phyloP scores from a whole-genome alignment of 108 stramenopile genomes.

The Cylindrotheca fusiformis region DNA sequence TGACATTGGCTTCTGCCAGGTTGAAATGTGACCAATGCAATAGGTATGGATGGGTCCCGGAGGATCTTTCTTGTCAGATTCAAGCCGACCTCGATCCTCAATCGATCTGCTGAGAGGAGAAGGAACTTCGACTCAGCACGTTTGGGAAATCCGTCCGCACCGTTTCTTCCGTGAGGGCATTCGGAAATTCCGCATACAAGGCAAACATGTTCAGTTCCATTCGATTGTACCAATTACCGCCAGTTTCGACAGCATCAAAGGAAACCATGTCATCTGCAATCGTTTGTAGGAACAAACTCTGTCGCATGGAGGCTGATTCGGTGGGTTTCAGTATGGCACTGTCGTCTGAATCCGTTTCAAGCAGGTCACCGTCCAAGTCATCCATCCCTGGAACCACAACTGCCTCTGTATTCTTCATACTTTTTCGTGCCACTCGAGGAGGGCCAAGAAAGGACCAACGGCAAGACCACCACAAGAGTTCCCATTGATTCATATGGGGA shows the following conservation, averaged over 20 bases:
- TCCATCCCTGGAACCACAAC: background rate
- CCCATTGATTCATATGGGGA: conserved; percentile 6
- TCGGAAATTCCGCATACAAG: background rate
- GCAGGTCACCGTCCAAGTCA: background rate
- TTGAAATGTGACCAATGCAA: no score
- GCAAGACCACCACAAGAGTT: background rate
- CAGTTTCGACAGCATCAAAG: background rate
- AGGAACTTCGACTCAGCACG: background rate
- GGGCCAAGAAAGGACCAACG: conserved; percentile 25
- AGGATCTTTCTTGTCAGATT: no score
- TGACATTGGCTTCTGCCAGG: no score
- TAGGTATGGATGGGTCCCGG: no score
- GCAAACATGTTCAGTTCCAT: background rate
- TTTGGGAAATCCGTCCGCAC: background rate
- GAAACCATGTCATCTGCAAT: background rate
- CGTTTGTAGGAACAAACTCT: background rate
- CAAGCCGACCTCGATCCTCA: no score
- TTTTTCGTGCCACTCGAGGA: background rate
- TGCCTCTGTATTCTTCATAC: background rate
- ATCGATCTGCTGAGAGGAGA: no score
- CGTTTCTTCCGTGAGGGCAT: background rate
- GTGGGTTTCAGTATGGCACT: background rate
- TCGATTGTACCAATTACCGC: background rate
- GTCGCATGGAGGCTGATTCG: background rate
- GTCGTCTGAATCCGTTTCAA: background rate